Conservation (phyloP, 352 stramenopile genomes). For the Phytophthora cactorum region DNA sequence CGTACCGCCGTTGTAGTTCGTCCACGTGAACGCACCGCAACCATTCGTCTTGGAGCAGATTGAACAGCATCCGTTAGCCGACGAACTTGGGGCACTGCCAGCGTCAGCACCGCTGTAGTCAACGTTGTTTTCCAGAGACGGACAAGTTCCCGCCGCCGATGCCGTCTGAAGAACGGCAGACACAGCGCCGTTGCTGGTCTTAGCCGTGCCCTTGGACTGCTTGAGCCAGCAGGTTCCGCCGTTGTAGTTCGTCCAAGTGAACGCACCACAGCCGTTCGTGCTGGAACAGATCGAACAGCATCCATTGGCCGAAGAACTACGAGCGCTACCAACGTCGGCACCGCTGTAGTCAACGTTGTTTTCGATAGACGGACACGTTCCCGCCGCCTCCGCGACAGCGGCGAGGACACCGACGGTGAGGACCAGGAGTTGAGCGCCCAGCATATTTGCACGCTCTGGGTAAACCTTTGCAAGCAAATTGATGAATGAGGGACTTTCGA, state of each 20-base stretch:
- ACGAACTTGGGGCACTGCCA: conserved; percentile 4
- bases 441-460: conserved; percentile 8
- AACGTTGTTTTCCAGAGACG: conserved; percentile 9
- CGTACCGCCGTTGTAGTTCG: conserved; percentile 12
- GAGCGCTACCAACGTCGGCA: conserved; percentile 2
- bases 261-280: conserved; percentile 9
- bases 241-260: conserved; percentile 23
- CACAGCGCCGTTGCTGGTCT: conserved; percentile 6
- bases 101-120: conserved; percentile 12
- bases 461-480: neutral
- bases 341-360: conserved; percentile 19
- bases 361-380: conserved; percentile 14
- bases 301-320: conserved; percentile 6
- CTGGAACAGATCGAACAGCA: conserved; percentile 12
- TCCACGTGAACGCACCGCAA: conserved; percentile 10
- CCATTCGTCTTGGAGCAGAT: conserved; percentile 13
- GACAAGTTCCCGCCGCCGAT: conserved; percentile 15
- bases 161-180: conserved; percentile 7
- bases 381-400: conserved; percentile 6
- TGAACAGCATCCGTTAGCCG: conserved; percentile 7
- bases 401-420: conserved; percentile 7
- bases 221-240: conserved; percentile 18
- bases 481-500: neutral
- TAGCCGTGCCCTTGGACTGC: conserved; percentile 3
- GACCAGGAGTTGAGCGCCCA: conserved; percentile 6